Evolutionary conservation across 1,284 basidiomycete species (phyloP).

Genomic region (Tetrapyrgos nigripes): DNA sequence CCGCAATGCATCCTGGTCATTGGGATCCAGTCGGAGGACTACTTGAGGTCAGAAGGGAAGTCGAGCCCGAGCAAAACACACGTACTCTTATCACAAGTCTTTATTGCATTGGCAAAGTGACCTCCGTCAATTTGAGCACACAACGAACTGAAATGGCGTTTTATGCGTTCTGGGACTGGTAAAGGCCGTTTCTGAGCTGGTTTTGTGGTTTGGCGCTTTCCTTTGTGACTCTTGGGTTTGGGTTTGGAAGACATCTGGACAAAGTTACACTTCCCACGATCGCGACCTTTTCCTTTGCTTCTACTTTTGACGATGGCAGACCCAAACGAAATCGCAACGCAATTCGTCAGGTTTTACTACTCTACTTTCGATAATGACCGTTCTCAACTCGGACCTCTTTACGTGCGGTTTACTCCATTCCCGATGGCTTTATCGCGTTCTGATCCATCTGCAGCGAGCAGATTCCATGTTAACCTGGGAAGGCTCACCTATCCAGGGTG

Average conservation of each 20-base stretch:
- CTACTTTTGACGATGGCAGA: conserved; percentile 65
- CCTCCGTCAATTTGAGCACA: conserved; percentile 87
- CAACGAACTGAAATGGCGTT: conserved; percentile 77
- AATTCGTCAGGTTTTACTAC: conserved; percentile 84
- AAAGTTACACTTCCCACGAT: neutral
- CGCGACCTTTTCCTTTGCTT: conserved; percentile 10
- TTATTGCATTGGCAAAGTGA: conserved; percentile 81
- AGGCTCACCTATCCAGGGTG: conserved; percentile 68
- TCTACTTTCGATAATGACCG: conserved; percentile 72
- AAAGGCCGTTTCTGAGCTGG: conserved; percentile 54
- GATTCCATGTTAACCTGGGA: conserved; percentile 94
- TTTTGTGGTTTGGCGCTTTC: conserved; percentile 27
- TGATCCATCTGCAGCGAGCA: conserved; percentile 65
- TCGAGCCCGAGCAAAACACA: conserved; percentile 24
- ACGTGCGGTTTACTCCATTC: conserved; percentile 61
- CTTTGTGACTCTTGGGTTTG: conserved; percentile 24
- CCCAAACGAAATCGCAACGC: conserved; percentile 65
- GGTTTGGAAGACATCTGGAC: too few species aligned
- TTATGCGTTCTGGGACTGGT: conserved; percentile 64
- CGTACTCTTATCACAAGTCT: conserved; percentile 89
- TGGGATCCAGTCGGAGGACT: conserved; percentile 78
- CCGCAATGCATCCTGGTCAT: conserved; percentile 74
- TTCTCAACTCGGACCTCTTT: conserved; percentile 61
- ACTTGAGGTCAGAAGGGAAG: conserved; percentile 15
- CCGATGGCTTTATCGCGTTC: conserved; percentile 19